Evolutionary conservation across 192 early-diverging fungal genomes (phyloP).

Genomic region (Entomortierella chlamydospora): DNA sequence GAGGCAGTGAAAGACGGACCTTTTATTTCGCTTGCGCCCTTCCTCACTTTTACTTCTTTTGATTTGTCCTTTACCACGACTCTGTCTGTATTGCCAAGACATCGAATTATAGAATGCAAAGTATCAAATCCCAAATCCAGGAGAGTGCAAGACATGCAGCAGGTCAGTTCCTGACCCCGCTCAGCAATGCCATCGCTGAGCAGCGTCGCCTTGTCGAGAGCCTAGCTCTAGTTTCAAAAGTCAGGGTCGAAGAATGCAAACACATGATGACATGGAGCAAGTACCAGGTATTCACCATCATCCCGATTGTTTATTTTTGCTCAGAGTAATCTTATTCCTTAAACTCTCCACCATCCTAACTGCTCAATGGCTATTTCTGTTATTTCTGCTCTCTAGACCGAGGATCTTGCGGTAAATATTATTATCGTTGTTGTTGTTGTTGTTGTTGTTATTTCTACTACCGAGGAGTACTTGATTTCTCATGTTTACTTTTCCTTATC

Average conservation of each 20-base stretch:
- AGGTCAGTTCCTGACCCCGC: conserved; percentile 36
- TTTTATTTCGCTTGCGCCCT: neutral
- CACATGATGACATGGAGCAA: conserved; percentile 56
- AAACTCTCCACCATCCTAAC: neutral
- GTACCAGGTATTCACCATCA: conserved; percentile 30
- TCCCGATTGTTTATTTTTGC: neutral
- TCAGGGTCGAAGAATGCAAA: conserved; percentile 53
- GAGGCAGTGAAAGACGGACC: neutral
- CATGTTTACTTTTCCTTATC: neutral
- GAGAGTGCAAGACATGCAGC: conserved; percentile 38
- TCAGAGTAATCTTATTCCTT: neutral
- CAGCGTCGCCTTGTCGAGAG: conserved; percentile 43
- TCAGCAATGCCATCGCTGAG: conserved; percentile 49
- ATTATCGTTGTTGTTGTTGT: neutral
- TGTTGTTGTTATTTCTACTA: neutral
- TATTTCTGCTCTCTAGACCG: conserved; percentile 23
- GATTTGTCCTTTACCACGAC: neutral
- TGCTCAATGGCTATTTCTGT: neutral
- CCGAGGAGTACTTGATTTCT: neutral
- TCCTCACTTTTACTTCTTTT: neutral
- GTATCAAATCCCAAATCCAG: conserved; percentile 25
- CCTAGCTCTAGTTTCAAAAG: conserved; percentile 36
- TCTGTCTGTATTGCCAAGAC: neutral
- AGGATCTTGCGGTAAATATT: conserved; percentile 41
- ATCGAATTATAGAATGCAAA: conserved; percentile 25